Conservation (phyloP, 495 filamentous ascomycete species). For the Acidiella bohemica region DNA sequence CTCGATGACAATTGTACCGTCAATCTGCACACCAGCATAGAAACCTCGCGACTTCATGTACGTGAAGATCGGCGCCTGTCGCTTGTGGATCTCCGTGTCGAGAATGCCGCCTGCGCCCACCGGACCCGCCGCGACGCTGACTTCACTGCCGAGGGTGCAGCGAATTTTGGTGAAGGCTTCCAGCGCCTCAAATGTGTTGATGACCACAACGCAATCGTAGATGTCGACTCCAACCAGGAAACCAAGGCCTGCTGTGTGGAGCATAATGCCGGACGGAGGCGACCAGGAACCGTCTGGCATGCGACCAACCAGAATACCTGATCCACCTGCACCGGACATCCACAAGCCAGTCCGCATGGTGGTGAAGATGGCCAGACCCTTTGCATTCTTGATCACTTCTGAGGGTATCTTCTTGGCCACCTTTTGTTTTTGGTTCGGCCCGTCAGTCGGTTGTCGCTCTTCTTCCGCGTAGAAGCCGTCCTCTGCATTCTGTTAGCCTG, state of each 20-base stretch:
- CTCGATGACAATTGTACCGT: conserved; percentile 75
- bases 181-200: conserved; percentile 69
- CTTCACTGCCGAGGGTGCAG: conserved; percentile 64
- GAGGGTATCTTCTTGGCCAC: conserved; percentile 73
- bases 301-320: conserved; percentile 66
- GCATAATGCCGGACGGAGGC: conserved; percentile 71
- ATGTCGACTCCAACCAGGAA: conserved; percentile 84
- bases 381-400: conserved; percentile 64
- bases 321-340: conserved; percentile 77
- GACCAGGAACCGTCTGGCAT: conserved; percentile 78
- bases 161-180: conserved; percentile 67
- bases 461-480: conserved; percentile 48
- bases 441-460: conserved; percentile 31
- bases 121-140: conserved; percentile 65
- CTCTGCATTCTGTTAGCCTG: too few relatives aligned
- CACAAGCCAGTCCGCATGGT: conserved; percentile 87
- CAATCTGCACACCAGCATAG: conserved; percentile 67
- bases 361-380: conserved; percentile 81
- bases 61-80: conserved; percentile 63
- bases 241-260: conserved; percentile 76
- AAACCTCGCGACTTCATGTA: conserved; percentile 82
- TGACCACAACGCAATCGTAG: conserved; percentile 84
- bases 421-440: conserved; percentile 51
- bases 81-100: conserved; percentile 59
- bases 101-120: conserved; percentile 60